phyloP scores from a whole-genome alignment of 2,329 filamentous ascomycete genomes.

The Epichloe uncinata region DNA sequence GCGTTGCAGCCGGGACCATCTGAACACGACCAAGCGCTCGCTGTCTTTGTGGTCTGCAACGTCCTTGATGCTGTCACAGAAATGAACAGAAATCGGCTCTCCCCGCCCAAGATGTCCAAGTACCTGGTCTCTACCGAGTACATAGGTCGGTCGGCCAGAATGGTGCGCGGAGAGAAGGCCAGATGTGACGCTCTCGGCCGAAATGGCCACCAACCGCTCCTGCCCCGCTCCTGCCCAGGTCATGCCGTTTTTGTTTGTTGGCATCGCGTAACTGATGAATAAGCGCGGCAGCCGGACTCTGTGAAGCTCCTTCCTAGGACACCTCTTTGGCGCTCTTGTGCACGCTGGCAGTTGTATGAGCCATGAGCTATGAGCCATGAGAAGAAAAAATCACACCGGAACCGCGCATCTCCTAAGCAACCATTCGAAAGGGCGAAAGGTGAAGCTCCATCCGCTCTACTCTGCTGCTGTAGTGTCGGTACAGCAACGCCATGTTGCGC shows the following conservation, averaged over 20 bases:
- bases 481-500: neutral
- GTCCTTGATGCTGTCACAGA: too few species aligned
- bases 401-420: neutral
- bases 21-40: too few species aligned
- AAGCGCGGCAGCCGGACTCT: neutral
- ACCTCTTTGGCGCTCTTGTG: neutral
- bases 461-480: neutral
- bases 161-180: neutral
- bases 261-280: neutral
- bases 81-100: too few species aligned
- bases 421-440: neutral
- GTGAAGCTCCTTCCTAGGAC: neutral
- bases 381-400: neutral
- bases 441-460: neutral
- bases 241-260: neutral
- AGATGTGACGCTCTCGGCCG: neutral
- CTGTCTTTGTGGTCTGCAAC: too few species aligned
- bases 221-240: neutral
- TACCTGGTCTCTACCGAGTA: neutral
- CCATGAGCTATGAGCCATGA: neutral
- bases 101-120: too few species aligned
- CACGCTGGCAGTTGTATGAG: neutral
- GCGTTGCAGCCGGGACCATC: too few species aligned
- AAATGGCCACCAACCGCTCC: neutral
- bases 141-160: neutral